Conservation (phyloP, 805 yeast genomes). For the Lachancea meyersii region DNA sequence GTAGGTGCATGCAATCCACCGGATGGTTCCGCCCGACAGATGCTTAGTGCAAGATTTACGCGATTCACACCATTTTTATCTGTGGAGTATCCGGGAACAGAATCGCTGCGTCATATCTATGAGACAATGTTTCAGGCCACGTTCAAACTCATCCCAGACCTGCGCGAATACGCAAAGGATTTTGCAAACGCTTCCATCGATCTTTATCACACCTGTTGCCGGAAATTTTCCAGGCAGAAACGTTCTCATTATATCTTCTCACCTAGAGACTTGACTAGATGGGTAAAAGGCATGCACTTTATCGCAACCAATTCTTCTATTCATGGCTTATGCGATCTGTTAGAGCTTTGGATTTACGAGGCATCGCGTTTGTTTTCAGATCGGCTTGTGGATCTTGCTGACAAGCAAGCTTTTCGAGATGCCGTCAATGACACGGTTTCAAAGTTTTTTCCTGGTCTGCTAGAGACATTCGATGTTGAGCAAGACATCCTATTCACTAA, state of each 20-base stretch:
- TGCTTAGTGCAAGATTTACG: slow-evolving; percentile 53
- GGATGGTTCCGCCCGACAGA: slow-evolving; percentile 65
- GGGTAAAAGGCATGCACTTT: slow-evolving; percentile 70
- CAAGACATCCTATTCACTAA: slow-evolving; percentile 61
- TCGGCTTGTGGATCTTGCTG: slow-evolving; percentile 46
- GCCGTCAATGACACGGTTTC: slow-evolving; percentile 33
- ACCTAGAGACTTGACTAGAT: slow-evolving; percentile 87
- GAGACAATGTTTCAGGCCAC: slow-evolving; percentile 48
- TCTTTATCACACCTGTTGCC: slow-evolving; percentile 45
- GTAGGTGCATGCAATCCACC: slow-evolving; percentile 97
- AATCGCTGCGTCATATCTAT: slow-evolving; percentile 65
- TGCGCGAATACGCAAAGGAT: slow-evolving; percentile 46
- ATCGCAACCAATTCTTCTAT: slow-evolving; percentile 38
- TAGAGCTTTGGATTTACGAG: slow-evolving; percentile 76
- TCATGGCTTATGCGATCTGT: slow-evolving; percentile 38
- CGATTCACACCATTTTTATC: slow-evolving; percentile 59
- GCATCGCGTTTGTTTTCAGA: slow-evolving; percentile 74
- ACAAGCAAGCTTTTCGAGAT: slow-evolving; percentile 44
- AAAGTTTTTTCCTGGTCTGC: slow-evolving; percentile 42
- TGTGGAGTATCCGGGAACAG: slow-evolving; percentile 71
- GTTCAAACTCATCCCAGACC: slow-evolving; percentile 53
- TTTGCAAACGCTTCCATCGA: slow-evolving; percentile 62
- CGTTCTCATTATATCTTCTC: slow-evolving; percentile 68
- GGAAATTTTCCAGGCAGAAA: slow-evolving; percentile 31
- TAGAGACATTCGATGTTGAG: slow-evolving; percentile 32